Evolutionary conservation across 805 yeast genomes (phyloP).

Genomic region (Kuraishia borneana): DNA sequence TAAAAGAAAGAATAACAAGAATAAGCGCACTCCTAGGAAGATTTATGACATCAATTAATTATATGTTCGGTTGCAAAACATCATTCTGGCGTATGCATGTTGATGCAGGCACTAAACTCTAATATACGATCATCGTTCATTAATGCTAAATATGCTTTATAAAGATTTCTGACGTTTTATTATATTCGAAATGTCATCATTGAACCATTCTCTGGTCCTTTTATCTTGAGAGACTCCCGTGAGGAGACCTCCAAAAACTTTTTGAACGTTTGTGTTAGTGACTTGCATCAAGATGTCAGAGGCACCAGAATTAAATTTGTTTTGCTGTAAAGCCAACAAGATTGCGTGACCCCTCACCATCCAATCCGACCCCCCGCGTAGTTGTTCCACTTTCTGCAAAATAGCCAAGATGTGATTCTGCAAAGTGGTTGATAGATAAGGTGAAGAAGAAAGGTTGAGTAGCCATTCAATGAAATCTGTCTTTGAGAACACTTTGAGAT

Average conservation of each 20-base stretch:
- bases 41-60: too few species aligned
- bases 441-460: conserved; percentile 40
- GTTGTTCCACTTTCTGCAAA: conserved; percentile 26
- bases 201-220: conserved; percentile 1
- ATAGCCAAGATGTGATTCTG: conserved; percentile 28
- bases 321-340: not conserved
- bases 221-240: not conserved
- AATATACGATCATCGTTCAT: too few species aligned
- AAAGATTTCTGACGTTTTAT: not conserved
- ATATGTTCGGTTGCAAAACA: too few species aligned
- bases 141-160: too few species aligned
- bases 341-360: conserved; percentile 1
- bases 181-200: not conserved
- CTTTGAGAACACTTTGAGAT: conserved; percentile 39
- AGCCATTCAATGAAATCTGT: conserved; percentile 60
- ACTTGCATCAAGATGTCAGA: too few species aligned
- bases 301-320: not conserved
- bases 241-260: too few species aligned
- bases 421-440: conserved; percentile 30
- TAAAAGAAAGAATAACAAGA: too few species aligned
- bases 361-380: conserved; percentile 1
- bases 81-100: too few species aligned
- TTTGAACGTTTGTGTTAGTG: too few species aligned
- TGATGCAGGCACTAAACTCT: too few species aligned
- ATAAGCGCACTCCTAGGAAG: too few species aligned